Evolutionary conservation across 140 eudicot genomes (phyloP).

Genomic region (Cichorium intybus): DNA sequence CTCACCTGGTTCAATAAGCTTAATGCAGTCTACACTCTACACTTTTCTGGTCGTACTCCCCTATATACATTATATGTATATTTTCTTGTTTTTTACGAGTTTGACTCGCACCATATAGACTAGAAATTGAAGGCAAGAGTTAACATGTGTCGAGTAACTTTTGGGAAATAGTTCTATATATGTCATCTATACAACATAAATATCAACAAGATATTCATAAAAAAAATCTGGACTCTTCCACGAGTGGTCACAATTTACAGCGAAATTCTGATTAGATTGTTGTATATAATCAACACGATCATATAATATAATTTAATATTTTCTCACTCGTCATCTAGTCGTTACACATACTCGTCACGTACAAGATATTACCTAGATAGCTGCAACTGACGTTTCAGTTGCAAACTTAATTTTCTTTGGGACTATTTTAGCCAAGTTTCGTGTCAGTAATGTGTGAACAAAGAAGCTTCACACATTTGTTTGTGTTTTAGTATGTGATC

Average conservation of each 20-base stretch:
- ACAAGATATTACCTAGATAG: not conserved
- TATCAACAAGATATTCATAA: not conserved
- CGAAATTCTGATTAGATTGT: not conserved
- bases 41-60: not conserved
- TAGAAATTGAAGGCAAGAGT: not conserved
- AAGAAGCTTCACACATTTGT: not conserved
- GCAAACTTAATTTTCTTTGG: not conserved
- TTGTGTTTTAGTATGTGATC: conserved; percentile 3
- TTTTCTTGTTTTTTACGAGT: not conserved
- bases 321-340: not conserved
- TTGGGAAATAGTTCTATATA: not conserved
- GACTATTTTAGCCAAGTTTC: conserved; percentile 1
- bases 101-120: not conserved
- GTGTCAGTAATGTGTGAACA: not conserved
- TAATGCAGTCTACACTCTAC: not conserved
- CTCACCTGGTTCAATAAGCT: not conserved
- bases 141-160: not conserved
- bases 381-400: not conserved
- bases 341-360: conserved; percentile 1
- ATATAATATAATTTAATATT: not conserved
- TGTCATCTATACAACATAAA: not conserved
- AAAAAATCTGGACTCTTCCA: not conserved
- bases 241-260: not conserved
- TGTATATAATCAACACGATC: conserved; percentile 6
- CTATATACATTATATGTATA: conserved; percentile 4